phyloP scores from a whole-genome alignment of 2,329 filamentous ascomycete genomes.

The Trichoderma semiorbis region DNA sequence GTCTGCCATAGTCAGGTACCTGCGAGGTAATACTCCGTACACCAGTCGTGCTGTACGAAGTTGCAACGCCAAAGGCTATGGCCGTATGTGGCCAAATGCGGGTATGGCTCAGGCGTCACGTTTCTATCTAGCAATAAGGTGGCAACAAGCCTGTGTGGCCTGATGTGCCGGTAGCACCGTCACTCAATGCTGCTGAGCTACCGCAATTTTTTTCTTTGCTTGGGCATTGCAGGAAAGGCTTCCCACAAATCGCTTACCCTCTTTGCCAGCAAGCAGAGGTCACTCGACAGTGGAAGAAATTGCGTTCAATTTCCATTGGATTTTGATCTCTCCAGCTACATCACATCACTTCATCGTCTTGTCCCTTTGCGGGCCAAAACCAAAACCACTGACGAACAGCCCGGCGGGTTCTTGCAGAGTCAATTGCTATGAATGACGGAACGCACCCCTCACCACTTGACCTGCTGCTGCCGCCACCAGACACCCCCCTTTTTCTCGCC shows the following conservation, averaged over 20 bases:
- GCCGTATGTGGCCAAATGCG: not conserved
- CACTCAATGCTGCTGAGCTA: conserved; percentile 9
- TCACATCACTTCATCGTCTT: not conserved
- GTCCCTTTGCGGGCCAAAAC: not conserved
- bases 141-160: conserved; percentile 13
- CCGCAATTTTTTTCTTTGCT: not conserved
- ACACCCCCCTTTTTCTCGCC: conserved; percentile 1
- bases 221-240: not conserved
- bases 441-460: conserved; percentile 4
- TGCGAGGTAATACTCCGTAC: not conserved
- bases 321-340: not conserved
- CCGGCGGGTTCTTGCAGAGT: not conserved
- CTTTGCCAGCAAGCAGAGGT: not conserved
- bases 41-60: not conserved
- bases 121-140: not conserved
- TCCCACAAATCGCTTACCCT: conserved; percentile 6
- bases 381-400: not conserved
- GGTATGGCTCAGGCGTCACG: conserved; percentile 5
- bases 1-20: not conserved
- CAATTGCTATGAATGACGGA: conserved; percentile 13
- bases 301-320: not conserved
- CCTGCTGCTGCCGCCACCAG: conserved; percentile 1
- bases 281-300: not conserved
- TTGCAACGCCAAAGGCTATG: not conserved
- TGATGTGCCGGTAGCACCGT: conserved; percentile 15